A percentile compares a stretch with the other conserved stretches of the same genome.
Evolutionary conservation across 805 yeast species (phyloP).

Genomic region (Komagataella pastoris): DNA sequence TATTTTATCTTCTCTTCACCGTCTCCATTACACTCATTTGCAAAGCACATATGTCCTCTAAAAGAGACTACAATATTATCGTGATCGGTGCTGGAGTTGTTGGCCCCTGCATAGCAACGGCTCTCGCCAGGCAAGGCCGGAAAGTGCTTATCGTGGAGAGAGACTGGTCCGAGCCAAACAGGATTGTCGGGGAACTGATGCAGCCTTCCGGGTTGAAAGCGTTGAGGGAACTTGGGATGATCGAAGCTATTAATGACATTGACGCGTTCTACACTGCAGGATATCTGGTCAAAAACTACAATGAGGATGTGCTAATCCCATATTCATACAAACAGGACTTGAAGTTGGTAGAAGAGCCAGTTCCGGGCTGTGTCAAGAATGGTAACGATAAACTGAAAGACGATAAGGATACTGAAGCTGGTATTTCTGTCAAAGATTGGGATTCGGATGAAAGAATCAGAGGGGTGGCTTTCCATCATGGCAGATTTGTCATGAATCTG

Average conservation of each 20-base stretch:
- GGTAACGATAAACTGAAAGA: constrained; percentile 35
- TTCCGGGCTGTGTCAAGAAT: constrained; percentile 39
- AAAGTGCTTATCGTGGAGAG: constrained; percentile 71
- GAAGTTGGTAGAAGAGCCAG: constrained; percentile 24
- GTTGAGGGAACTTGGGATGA: constrained; percentile 71
- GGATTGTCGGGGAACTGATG: constrained; percentile 94
- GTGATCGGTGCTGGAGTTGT: constrained; percentile 98
- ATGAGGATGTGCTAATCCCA: constrained; percentile 41
- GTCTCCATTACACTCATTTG: background rate
- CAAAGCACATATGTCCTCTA: background rate
- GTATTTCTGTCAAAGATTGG: constrained; percentile 32
- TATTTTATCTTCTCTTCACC: background rate
- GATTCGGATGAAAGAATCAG: constrained; percentile 41
- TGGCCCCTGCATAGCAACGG: constrained; percentile 89
- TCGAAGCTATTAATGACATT: constrained; percentile 55
- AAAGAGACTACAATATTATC: constrained; percentile 53
- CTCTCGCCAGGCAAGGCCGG: constrained; percentile 82
- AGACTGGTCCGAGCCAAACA: constrained; percentile 85
- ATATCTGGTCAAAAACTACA: constrained; percentile 62
- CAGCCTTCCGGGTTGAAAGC: constrained; percentile 96
- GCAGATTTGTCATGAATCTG: constrained; percentile 69
- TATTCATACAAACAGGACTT: constrained; percentile 55
- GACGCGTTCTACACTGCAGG: constrained; percentile 73
- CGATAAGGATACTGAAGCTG: constrained; percentile 29
- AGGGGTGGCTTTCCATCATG: constrained; percentile 92